Evolutionary conservation across 2,329 filamentous ascomycete genomes (phyloP), one percentile per base, ranked within the genome.

Genomic region (Trichoderma pleuroti): DNA sequence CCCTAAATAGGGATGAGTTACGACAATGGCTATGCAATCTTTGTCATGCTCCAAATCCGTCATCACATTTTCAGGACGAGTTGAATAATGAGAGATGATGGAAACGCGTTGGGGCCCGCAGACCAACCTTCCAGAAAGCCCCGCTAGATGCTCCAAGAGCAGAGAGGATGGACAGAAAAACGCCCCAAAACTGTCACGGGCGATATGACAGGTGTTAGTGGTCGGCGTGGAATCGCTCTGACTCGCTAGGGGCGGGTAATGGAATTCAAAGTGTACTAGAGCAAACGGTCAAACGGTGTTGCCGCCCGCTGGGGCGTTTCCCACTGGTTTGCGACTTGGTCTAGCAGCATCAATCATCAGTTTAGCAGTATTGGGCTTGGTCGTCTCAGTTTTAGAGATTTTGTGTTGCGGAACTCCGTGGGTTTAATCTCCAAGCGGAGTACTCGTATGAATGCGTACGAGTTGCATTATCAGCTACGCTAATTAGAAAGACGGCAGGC

Each of bases 151-250:
- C 21, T 68, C 6, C 42, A 68, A 52, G 11, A 49, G 46, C 16
- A 5, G 42, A 5, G 42, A 52, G 10, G 39, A 34, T 30, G 18
- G 32, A 56, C 49, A 28, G 10, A 56, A 28, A 60, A 61, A 26
- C 12, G 12, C 30, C 9, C 26, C 6, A 30, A 59, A 67, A 8
- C 34, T 21, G 30, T 34, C 36, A 30, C 34, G 10, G 9, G 66
- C 39, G 21, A 42, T 28, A 30, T 52, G 66, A 61, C 66, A 68
- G n/a, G 49, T 61, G 39, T 42, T 68, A 68, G 66, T 68, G 39
- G 54, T 34, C 56, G 56, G 28, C 54, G 10, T 52, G 24, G 66
- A 68, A 60, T 52, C 54, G 60, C 28, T 52, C 24, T 68, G 56
- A 61, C 54, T 61, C 66, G 66, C 56, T 68, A 68, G 66, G 66